Percentiles rank a stretch among this genome's conserved stretches.
phyloP scores from a whole-genome alignment of 306 rosid species.

The Aeschynomene evenia region DNA sequence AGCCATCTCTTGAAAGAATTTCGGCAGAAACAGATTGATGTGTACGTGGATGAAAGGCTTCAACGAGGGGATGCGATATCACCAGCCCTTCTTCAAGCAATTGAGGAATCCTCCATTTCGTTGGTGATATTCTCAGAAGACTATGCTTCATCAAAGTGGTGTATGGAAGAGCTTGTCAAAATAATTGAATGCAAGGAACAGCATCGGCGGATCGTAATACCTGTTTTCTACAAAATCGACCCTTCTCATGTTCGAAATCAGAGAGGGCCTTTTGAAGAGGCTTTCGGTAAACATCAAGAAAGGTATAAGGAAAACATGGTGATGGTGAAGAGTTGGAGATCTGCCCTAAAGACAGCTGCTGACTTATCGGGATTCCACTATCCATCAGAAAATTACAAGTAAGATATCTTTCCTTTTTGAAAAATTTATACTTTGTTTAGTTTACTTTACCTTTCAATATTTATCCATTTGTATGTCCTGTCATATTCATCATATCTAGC shows the following conservation, averaged over 20 bases:
- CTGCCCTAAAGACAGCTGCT: not conserved
- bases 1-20: not conserved
- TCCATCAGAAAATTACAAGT: not conserved
- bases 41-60: not conserved
- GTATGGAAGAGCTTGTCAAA: slow-evolving; percentile 2
- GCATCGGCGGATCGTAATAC: not conserved
- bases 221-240: not conserved
- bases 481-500: not conserved
- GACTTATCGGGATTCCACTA: not conserved
- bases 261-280: not conserved
- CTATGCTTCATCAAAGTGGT: slow-evolving; percentile 19
- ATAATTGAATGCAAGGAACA: not conserved
- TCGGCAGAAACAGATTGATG: not conserved
- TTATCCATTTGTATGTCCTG: not conserved
- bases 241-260: not conserved
- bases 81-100: not conserved
- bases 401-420: not conserved
- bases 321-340: not conserved
- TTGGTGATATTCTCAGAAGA: not conserved
- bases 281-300: not conserved
- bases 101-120: not conserved
- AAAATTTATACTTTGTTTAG: not conserved
- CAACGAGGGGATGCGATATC: slow-evolving; percentile 1
- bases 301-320: not conserved
- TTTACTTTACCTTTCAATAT: not conserved